Conservation (phyloP, 2,329 filamentous ascomycete species). For the Trichoderma sp. region DNA sequence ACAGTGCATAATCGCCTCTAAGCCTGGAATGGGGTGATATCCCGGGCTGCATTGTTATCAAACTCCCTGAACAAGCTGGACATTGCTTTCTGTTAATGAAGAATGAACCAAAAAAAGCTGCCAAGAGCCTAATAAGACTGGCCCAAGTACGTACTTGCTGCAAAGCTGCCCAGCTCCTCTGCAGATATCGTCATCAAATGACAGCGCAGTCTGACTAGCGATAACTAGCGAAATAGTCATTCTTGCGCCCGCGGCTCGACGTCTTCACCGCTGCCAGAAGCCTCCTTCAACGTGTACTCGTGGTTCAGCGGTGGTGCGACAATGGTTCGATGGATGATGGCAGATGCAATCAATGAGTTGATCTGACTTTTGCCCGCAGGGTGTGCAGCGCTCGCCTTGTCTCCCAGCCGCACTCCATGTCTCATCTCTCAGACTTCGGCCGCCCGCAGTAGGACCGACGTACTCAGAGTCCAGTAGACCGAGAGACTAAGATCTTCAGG, state of each 20-base stretch:
- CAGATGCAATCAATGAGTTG: slow-evolving; percentile 6
- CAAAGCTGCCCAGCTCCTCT: neutral
- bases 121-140: neutral
- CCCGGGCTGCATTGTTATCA: slow-evolving; percentile 2
- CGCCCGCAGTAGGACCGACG: slow-evolving; percentile 22
- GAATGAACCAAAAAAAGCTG: neutral
- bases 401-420: neutral
- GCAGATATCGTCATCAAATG: neutral
- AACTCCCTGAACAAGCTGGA: neutral
- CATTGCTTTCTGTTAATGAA: neutral
- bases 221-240: neutral
- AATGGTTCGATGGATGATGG: neutral
- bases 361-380: neutral
- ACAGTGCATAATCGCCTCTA: neutral
- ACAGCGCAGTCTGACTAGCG: neutral
- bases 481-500: slow-evolving; percentile 17
- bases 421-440: neutral
- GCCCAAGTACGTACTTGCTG: neutral
- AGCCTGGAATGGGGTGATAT: neutral
- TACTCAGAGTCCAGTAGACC: neutral
- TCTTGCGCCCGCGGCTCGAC: neutral
- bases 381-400: neutral
- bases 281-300: neutral
- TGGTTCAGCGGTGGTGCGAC: neutral
- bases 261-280: neutral